Evolutionary conservation across 1,284 basidiomycete species (phyloP).

Genomic region (Heterobasidion occidentale): DNA sequence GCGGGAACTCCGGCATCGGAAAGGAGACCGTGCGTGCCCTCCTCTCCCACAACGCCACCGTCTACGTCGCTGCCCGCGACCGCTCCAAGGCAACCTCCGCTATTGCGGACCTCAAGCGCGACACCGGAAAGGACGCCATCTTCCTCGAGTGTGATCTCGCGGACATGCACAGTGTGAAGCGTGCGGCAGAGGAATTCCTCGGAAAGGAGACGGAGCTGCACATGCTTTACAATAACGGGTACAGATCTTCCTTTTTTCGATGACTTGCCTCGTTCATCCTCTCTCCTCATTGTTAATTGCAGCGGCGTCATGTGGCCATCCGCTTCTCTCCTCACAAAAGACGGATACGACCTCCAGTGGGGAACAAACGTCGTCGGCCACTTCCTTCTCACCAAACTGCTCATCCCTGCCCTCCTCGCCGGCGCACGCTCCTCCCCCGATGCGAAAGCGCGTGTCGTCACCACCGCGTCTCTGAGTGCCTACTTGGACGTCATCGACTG

Average conservation of each 20-base stretch:
- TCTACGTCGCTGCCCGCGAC: slow-evolving; percentile 1
- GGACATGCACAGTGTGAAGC: not conserved
- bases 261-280: not conserved
- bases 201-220: slow-evolving; percentile 28
- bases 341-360: slow-evolving; percentile 55
- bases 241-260: slow-evolving; percentile 5
- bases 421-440: slow-evolving; percentile 15
- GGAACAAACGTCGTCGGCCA: slow-evolving; percentile 51
- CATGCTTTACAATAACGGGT: slow-evolving; percentile 30
- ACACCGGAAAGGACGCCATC: not conserved
- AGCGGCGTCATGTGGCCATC: slow-evolving; percentile 53
- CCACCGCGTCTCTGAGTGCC: slow-evolving; percentile 28
- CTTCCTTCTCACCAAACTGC: slow-evolving; percentile 40
- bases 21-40: slow-evolving; percentile 1
- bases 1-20: not conserved
- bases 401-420: slow-evolving; percentile 33
- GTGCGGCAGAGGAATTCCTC: slow-evolving; percentile 25
- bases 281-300: not conserved
- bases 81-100: not conserved
- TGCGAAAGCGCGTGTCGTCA: slow-evolving; percentile 32
- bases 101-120: not conserved
- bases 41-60: slow-evolving; percentile 2
- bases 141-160: not conserved
- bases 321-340: slow-evolving; percentile 33
- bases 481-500: slow-evolving; percentile 19